A percentile compares a stretch with the other conserved stretches of the same genome.
These are phyloP conservation scores for Pneumocystis murina DNA, from an alignment of 1,139 yeast genomes.

Conservation along the genomic window DNA sequence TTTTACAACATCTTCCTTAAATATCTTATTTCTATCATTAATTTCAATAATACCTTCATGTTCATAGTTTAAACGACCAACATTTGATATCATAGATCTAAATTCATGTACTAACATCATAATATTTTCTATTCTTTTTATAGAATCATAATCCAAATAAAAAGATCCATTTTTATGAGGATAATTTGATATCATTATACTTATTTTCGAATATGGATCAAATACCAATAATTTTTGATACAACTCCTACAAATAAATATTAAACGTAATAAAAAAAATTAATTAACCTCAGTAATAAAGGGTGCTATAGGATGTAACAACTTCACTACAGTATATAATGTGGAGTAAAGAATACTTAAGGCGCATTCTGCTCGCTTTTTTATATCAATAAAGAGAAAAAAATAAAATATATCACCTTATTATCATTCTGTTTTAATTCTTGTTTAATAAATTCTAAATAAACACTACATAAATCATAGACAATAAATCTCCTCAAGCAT, in stretches of 20 bases:
- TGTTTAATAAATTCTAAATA: neutral
- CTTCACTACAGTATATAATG: neutral
- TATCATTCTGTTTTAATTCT: neutral
- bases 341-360: neutral
- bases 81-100: neutral
- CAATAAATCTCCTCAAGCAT: neutral
- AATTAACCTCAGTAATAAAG: conserved; percentile 1
- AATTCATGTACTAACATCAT: neutral
- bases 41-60: neutral
- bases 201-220: neutral
- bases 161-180: neutral
- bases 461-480: conserved; percentile 1
- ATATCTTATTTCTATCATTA: neutral
- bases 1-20: neutral
- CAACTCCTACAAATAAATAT: neutral
- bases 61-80: neutral
- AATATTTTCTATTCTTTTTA: neutral
- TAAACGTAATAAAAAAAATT: neutral
- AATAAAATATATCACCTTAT: neutral
- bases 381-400: neutral
- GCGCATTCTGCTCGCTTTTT: neutral
- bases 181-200: conserved; percentile 1
- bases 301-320: conserved; percentile 1
- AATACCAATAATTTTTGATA: neutral
- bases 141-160: neutral